Percentiles rank a stretch among this genome's conserved stretches.
Conservation (phyloP, 2,329 filamentous ascomycete species). For the Sporothrix dimorphospora region DNA sequence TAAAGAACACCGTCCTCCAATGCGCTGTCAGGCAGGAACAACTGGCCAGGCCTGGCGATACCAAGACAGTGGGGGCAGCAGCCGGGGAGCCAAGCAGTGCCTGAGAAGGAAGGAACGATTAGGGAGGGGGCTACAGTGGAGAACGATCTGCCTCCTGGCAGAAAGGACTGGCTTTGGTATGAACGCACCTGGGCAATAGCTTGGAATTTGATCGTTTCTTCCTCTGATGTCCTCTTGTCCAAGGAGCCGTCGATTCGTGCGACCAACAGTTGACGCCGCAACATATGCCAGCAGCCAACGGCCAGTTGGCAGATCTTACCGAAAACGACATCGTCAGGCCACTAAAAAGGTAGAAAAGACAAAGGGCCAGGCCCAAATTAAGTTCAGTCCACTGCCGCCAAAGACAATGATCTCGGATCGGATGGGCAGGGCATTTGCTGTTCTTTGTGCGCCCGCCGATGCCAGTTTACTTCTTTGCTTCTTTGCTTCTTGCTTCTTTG, state of each 20-base stretch:
- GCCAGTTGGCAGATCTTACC: neutral
- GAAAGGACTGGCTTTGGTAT: neutral
- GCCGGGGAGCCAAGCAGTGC: neutral
- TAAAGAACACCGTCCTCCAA: too few relatives aligned
- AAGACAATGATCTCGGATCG: neutral
- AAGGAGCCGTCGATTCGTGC: neutral
- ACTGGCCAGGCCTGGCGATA: neutral
- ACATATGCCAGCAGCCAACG: neutral
- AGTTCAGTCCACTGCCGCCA: neutral
- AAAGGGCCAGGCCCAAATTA: neutral
- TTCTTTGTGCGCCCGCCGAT: neutral
- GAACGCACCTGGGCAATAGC: neutral
- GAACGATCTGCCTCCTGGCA: slow-evolving; percentile 18
- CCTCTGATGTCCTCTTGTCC: neutral
- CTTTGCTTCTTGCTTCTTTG: too few relatives aligned
- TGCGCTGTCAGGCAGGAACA: neutral
- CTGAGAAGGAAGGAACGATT: neutral
- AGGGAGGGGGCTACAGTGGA: slow-evolving; percentile 8
- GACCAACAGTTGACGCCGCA: neutral
- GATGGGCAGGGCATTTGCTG: neutral
- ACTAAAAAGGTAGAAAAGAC: neutral
- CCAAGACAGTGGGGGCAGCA: neutral
- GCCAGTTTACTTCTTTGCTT: neutral
- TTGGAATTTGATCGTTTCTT: neutral
- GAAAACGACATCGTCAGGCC: neutral